Percentiles rank a stretch among this genome's conserved stretches.
phyloP scores from a whole-genome alignment of 768 basidiomycete genomes.

The Auriscalpium microsporum region DNA sequence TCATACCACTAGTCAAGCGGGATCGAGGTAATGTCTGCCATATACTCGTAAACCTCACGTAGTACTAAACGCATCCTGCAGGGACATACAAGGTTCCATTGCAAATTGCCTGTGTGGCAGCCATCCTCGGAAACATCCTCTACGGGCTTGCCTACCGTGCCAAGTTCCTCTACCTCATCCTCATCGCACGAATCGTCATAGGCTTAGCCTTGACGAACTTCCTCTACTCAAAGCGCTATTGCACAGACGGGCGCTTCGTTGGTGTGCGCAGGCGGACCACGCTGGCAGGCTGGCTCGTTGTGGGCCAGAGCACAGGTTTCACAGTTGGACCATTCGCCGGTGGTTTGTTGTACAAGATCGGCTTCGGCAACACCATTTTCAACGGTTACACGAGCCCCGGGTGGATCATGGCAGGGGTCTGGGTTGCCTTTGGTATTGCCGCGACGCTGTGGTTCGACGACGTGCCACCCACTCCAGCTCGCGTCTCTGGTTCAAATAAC shows the following conservation, averaged over 20 bases:
- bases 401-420: conserved; percentile 53
- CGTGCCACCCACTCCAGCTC: conserved; percentile 14
- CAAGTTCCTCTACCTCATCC: conserved; percentile 58
- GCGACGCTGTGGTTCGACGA: conserved; percentile 26
- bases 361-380: conserved; percentile 46
- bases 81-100: conserved; percentile 49
- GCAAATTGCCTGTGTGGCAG: conserved; percentile 42
- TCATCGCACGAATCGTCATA: conserved; percentile 58
- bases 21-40: conserved; percentile 40
- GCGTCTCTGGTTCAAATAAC: not conserved
- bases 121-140: conserved; percentile 48
- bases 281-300: conserved; percentile 52
- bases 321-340: conserved; percentile 57
- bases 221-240: conserved; percentile 65
- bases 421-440: conserved; percentile 43
- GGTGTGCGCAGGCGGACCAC: conserved; percentile 55
- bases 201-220: conserved; percentile 54
- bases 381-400: conserved; percentile 63
- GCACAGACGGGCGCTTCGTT: conserved; percentile 60
- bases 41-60: not conserved
- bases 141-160: conserved; percentile 55
- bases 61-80: conserved; percentile 15
- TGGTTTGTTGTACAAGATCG: conserved; percentile 52
- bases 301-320: conserved; percentile 56
- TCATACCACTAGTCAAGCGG: conserved; percentile 45